Evolutionary conservation across 306 rosid genomes (phyloP), one percentile per base, ranked within the genome.

Genomic region (Vigna mungo): DNA sequence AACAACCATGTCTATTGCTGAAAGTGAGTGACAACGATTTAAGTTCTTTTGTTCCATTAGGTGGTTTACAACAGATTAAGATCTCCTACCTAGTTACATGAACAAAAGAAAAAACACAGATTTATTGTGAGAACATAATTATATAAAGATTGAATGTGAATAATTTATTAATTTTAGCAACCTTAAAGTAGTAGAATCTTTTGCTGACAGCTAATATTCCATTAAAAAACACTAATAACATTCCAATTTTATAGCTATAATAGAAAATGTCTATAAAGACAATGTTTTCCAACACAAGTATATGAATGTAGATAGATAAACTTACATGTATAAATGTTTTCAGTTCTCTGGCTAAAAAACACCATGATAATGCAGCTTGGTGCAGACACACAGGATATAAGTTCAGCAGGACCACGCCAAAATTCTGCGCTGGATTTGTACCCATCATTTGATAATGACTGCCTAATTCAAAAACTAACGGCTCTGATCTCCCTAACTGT

Each of bases 351-450:
- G 77, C 41, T 49, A 56, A 36, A 36, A 36, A 76, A 46, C 55
- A 41, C 39, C 71, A 12, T 71, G 59, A 79, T 52, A 64, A 83
- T 74, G 66, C 80, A 53, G 64, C 52, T 51, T 63, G 78, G 49
- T 68, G 83, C 85, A 81, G 85, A 48, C 17, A 72, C 75, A 71
- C 39, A 83, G 49, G 79, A 82, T 55, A 66, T 59, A 86, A 81
- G 87, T 71, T 82, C 32, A 77, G 82, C 37, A 66, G 90, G 93
- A 87, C 90, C 91, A 86, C 84, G 87, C 83, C 89, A 85, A 87
- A 78, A 72, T 74, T 71, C 79, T 88, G 88, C 72, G 81, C 86
- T 87, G 89, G 89, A 82, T 64, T 85, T 83, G 93, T 88, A 80
- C 55, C 88, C 72, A 66, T 90, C 90, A 78, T 73, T 68, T 78